phyloP scores from a whole-genome alignment of 768 basidiomycete genomes.

The Mycena crocata region DNA sequence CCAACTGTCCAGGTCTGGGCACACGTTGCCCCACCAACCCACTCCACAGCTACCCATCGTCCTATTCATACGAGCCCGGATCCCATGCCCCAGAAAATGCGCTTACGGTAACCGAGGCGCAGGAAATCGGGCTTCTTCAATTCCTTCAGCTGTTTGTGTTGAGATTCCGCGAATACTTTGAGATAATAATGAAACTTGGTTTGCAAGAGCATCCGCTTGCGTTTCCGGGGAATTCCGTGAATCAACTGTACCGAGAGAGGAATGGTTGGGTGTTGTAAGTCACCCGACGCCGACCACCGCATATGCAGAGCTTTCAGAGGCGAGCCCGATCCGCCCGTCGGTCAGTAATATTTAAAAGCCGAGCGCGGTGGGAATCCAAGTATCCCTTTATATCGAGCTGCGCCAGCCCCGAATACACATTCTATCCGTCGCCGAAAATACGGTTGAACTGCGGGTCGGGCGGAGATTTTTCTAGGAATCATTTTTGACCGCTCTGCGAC shows the following conservation, averaged over 20 bases:
- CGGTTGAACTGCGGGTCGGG: neutral
- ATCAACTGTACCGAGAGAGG: neutral
- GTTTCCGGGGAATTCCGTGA: too few relatives aligned
- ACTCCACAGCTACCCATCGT: too few relatives aligned
- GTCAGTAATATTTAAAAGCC: neutral
- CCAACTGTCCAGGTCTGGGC: too few relatives aligned
- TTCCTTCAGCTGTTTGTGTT: too few relatives aligned
- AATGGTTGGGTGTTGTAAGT: neutral
- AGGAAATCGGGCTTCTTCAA: too few relatives aligned
- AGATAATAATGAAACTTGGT: too few relatives aligned
- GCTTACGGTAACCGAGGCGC: too few relatives aligned
- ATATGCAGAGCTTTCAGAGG: neutral
- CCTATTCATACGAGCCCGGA: too few relatives aligned
- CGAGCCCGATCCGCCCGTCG: neutral
- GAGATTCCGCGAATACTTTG: too few relatives aligned
- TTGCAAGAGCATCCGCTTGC: too few relatives aligned
- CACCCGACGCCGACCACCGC: neutral
- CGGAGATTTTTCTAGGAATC: neutral
- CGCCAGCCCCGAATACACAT: neutral
- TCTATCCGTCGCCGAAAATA: neutral
- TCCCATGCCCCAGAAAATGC: too few relatives aligned
- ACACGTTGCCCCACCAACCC: too few relatives aligned
- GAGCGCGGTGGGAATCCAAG: constrained; percentile 6
- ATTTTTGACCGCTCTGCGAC: neutral
- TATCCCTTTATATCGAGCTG: neutral